Evolutionary conservation across 2,329 filamentous ascomycete genomes (phyloP).

Genomic region (Phyllosticta citribraziliensis): DNA sequence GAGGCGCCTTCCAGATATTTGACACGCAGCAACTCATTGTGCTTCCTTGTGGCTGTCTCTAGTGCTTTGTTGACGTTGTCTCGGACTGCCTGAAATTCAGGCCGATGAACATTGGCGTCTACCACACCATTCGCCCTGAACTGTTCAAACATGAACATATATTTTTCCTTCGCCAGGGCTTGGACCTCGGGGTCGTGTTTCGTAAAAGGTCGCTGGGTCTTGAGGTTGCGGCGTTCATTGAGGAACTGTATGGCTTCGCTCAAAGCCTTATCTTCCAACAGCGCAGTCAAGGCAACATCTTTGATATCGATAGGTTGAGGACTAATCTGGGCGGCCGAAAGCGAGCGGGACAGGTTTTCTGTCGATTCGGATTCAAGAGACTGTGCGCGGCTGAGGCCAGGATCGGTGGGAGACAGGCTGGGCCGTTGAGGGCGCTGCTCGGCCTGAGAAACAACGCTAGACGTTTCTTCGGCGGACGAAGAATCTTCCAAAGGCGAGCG

Average conservation of each 20-base stretch:
- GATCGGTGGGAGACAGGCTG: not conserved
- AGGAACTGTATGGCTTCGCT: constrained; percentile 29
- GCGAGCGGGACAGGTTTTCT: constrained; percentile 6
- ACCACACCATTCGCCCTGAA: not conserved
- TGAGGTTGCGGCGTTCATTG: constrained; percentile 16
- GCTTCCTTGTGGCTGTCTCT: not conserved
- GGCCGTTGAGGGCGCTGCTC: not conserved
- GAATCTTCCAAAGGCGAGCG: constrained; percentile 5
- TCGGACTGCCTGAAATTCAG: constrained; percentile 2
- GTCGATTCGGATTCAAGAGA: constrained; percentile 2
- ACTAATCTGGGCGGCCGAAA: not conserved
- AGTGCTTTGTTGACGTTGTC: constrained; percentile 3
- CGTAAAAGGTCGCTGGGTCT: constrained; percentile 6
- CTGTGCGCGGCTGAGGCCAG: constrained; percentile 3
- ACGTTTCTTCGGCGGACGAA: not conserved
- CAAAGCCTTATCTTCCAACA: constrained; percentile 36
- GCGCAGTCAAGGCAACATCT: constrained; percentile 34
- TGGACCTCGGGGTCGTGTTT: constrained; percentile 28
- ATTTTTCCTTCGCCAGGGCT: constrained; percentile 27
- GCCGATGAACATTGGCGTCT: not conserved
- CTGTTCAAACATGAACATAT: constrained; percentile 24
- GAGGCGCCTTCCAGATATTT: not conserved
- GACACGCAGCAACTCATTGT: not conserved
- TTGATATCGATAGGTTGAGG: constrained; percentile 10
- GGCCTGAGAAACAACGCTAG: not conserved